Evolutionary conservation across 331 rosid genomes (phyloP).

Genomic region (Stylosanthes scabra): DNA sequence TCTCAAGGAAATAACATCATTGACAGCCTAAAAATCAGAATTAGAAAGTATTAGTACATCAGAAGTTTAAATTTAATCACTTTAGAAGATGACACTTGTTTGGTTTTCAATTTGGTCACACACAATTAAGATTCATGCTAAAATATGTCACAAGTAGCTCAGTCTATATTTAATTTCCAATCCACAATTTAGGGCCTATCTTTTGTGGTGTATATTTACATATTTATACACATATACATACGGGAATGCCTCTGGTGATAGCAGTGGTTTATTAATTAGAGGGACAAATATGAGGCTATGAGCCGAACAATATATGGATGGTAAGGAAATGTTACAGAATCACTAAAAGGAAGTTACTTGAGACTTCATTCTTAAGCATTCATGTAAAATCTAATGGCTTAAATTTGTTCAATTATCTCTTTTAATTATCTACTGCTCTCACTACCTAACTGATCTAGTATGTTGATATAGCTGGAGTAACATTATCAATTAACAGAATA

Average conservation of each 20-base stretch:
- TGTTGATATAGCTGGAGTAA: slow-evolving; percentile 8
- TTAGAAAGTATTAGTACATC: slow-evolving; percentile 14
- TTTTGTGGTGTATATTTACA: not conserved
- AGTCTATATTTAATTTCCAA: slow-evolving; percentile 6
- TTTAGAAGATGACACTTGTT: not conserved
- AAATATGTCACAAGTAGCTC: slow-evolving; percentile 20
- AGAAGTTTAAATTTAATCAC: not conserved
- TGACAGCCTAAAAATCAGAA: slow-evolving; percentile 65
- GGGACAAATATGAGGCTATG: too few species aligned
- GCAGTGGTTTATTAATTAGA: too few species aligned
- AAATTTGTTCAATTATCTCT: too few species aligned
- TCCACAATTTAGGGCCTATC: slow-evolving; percentile 10
- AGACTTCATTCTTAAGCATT: too few species aligned
- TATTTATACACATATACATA: too few species aligned
- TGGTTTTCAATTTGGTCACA: slow-evolving; percentile 17
- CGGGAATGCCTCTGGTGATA: too few species aligned
- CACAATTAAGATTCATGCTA: not conserved
- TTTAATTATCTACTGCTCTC: too few species aligned
- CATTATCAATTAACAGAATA: slow-evolving; percentile 2
- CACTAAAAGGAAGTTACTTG: too few species aligned
- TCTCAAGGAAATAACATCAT: slow-evolving; percentile 61
- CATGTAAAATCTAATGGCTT: too few species aligned
- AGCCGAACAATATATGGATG: too few species aligned
- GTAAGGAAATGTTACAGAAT: too few species aligned
- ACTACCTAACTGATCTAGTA: not conserved